Percentiles rank a stretch among this genome's conserved stretches.
Evolutionary conservation across 306 rosid genomes (phyloP).

Genomic region (Pterocarpus santalinus): DNA sequence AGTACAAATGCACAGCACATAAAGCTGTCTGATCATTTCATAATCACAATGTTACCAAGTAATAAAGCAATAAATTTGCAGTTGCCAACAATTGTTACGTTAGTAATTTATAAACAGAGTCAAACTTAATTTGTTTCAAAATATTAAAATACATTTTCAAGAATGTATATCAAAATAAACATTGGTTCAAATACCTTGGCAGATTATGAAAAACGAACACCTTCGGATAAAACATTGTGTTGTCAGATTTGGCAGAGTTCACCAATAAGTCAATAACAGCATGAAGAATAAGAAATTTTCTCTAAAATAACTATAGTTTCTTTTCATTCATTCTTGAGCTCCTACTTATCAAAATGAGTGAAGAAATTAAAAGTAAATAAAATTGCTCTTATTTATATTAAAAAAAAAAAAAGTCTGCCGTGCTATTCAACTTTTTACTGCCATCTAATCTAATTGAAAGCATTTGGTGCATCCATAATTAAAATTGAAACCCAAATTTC

Average conservation of each 20-base stretch:
- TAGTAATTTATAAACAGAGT: background rate
- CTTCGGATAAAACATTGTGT: background rate
- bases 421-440: background rate
- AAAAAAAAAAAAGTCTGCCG: too few relatives aligned
- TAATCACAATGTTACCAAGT: background rate
- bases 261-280: background rate
- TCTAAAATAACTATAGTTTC: background rate
- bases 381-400: background rate
- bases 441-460: background rate
- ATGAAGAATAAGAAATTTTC: background rate
- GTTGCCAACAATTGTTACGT: too few relatives aligned
- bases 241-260: background rate
- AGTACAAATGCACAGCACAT: slow-evolving; percentile 26
- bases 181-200: background rate
- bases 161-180: background rate
- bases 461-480: background rate
- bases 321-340: background rate
- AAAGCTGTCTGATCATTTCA: background rate
- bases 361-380: background rate
- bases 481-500: slow-evolving; percentile 21
- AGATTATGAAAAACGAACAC: background rate
- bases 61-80: slow-evolving; percentile 21
- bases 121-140: slow-evolving; percentile 6
- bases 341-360: background rate
- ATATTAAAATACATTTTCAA: background rate